Percentiles rank a stretch among this genome's conserved stretches.
phyloP scores from a whole-genome alignment of 345 rosid genomes.

The Ceriops tagal region DNA sequence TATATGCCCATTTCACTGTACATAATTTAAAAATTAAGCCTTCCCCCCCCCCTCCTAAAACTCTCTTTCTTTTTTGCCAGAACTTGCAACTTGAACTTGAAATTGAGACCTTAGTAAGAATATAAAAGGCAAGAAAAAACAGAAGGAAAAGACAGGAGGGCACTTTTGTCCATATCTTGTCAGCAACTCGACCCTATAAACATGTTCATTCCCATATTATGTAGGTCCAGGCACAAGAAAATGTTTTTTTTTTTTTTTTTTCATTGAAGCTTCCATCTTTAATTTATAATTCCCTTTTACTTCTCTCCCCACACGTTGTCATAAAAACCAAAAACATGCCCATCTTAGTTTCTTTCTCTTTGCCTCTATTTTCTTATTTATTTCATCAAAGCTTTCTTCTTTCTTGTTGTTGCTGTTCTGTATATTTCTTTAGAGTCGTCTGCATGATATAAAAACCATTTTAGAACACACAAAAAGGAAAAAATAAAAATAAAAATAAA shows the following conservation, averaged over 20 bases:
- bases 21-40: too few relatives aligned
- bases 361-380: not conserved
- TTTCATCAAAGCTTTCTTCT: not conserved
- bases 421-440: slow-evolving; percentile 4
- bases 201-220: not conserved
- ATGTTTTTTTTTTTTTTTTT: too few relatives aligned
- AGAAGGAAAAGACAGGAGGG: too few relatives aligned
- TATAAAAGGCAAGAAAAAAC: too few relatives aligned
- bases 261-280: too few relatives aligned
- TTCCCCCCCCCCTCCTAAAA: too few relatives aligned
- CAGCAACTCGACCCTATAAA: not conserved
- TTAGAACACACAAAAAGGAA: not conserved
- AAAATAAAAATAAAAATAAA: not conserved
- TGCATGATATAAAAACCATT: slow-evolving; percentile 29
- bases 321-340: slow-evolving; percentile 8
- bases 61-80: too few relatives aligned
- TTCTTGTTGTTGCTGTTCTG: not conserved
- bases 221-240: too few relatives aligned
- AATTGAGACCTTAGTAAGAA: too few relatives aligned
- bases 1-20: too few relatives aligned
- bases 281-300: not conserved
- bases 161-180: too few relatives aligned
- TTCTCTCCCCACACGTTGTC: slow-evolving; percentile 31
- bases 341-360: slow-evolving; percentile 16
- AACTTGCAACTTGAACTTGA: too few relatives aligned